Evolutionary conservation across 1,139 yeast genomes (phyloP), one percentile per base, ranked within the genome.

Genomic region (Hyphopichia pseudoburtonii): DNA sequence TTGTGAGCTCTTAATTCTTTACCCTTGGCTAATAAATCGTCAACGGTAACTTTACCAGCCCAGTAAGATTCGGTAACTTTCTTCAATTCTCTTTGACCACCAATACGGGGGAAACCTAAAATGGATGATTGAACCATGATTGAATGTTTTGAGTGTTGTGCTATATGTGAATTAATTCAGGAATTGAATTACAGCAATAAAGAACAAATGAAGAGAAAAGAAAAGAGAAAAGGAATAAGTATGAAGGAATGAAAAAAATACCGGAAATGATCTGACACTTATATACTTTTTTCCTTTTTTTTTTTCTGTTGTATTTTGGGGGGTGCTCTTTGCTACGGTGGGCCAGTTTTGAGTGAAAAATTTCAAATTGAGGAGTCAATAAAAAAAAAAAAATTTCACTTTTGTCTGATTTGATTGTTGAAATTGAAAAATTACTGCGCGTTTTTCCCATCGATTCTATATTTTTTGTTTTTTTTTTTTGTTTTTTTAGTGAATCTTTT

Each of bases 21-120:
- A 74, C 97, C 98, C 60, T 85, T 90, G 60, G 87, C 80, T 70
- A 87, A 73, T 56, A 92, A 82, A 62, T 88, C 95, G 45, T 87
- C 97, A 50, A 79, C 88, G 47, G 84, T 60, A 56, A 83, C 86
- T 77, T 90, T 90, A 64, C 97, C 97, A 56, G 80, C 71, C 98
- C 98, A 92, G 90, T 92, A 92, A 66, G 96, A 85, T 76, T 92
- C 98, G 54, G 98, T 92, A 70, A 87, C 87, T 76, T 92, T 92
- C 78, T 92, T 92, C 72, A 92, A 84, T 77, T 92, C 98, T 83
- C 98, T 92, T 78, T 89, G 89, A 57, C 96, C 95, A 64, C 98
- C 94, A 59, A 85, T 90, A 80, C 97, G 92, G 77, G 98, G 98
- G 90, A 90, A 90, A 71, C 98, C 98, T 76, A 90, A 82, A 58